Conservation (phyloP, 257 asterid species). For the Solanum medicagineum region DNA sequence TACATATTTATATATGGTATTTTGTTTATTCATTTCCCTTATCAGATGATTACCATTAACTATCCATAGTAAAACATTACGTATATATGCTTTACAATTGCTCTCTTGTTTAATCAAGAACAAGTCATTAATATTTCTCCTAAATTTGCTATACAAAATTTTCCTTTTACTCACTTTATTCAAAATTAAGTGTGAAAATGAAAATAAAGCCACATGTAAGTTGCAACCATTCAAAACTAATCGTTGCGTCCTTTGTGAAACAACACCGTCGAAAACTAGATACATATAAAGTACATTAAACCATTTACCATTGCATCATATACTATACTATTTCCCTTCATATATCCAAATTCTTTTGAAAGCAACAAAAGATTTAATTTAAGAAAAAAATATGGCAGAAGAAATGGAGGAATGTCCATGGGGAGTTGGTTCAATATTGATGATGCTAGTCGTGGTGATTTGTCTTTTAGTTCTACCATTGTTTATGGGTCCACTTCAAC, state of each 20-base stretch:
- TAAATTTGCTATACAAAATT: not conserved
- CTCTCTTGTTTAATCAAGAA: not conserved
- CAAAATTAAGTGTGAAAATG: not conserved
- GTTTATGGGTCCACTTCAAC: slow-evolving; percentile 24
- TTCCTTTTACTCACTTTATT: not conserved
- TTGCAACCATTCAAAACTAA: not conserved
- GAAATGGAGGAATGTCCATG: slow-evolving; percentile 32
- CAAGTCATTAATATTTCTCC: not conserved
- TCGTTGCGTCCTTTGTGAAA: not conserved
- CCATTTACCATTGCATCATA: not conserved
- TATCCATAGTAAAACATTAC: not conserved
- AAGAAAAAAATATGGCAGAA: not conserved
- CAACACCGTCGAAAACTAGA: not conserved
- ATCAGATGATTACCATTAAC: not conserved
- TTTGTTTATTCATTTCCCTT: not conserved
- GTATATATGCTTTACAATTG: not conserved
- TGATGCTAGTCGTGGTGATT: slow-evolving; percentile 23
- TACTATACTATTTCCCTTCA: not conserved
- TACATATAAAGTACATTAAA: not conserved
- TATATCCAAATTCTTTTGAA: not conserved
- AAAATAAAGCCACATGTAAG: not conserved
- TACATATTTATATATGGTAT: not conserved
- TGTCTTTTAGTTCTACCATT: slow-evolving; percentile 30
- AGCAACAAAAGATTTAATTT: not conserved
- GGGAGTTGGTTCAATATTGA: slow-evolving; percentile 35